Evolutionary conservation across 495 filamentous ascomycete genomes (phyloP).

Genomic region (Neurospora africana): DNA sequence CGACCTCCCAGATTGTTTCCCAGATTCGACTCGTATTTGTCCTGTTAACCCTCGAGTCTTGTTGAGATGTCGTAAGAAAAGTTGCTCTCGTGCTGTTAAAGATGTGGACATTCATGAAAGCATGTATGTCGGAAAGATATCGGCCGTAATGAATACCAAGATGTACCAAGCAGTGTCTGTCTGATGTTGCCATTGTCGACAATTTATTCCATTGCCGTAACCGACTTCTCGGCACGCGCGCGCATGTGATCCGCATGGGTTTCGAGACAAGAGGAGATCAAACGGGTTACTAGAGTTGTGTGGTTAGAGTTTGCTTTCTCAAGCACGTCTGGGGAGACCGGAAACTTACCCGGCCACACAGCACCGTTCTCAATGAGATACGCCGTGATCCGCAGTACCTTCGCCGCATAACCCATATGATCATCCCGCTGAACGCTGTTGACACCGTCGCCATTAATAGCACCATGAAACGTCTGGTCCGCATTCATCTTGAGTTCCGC

Average conservation of each 20-base stretch:
- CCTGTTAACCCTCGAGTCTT: background rate
- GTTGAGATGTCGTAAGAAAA: background rate
- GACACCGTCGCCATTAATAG: constrained; percentile 13
- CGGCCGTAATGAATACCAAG: background rate
- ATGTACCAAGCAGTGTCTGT: background rate
- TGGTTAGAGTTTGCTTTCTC: background rate
- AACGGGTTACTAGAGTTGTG: constrained; percentile 59
- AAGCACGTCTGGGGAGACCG: background rate
- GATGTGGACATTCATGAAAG: background rate
- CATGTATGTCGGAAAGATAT: background rate
- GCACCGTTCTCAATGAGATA: constrained; percentile 82
- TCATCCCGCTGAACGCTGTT: constrained; percentile 48
- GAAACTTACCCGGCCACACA: constrained; percentile 77
- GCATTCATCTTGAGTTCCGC: constrained; percentile 71
- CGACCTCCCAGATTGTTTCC: background rate
- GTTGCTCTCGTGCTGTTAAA: background rate
- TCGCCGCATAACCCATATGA: constrained; percentile 67
- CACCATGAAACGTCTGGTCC: constrained; percentile 25
- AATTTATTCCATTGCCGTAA: constrained; percentile 18
- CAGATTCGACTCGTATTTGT: background rate
- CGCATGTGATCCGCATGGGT: constrained; percentile 73
- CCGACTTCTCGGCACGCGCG: constrained; percentile 55
- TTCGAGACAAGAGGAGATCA: constrained; percentile 82
- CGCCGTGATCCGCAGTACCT: constrained; percentile 77
- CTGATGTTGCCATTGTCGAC: background rate